Evolutionary conservation across 176 grass and related monocot species (phyloP).

Genomic region (Urochloa ruziziensis): DNA sequence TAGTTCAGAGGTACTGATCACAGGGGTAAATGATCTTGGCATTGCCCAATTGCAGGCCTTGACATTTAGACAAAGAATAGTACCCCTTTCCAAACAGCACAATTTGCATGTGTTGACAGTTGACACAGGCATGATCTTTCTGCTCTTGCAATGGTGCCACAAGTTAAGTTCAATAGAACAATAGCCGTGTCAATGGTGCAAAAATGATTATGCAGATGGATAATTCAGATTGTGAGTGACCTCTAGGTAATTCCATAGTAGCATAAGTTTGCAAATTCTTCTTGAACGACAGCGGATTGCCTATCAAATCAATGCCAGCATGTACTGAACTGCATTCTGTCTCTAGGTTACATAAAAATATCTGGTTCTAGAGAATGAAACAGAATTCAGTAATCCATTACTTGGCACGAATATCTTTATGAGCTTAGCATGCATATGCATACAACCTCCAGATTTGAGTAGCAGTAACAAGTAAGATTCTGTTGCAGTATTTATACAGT

Average conservation of each 20-base stretch:
- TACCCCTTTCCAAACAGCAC: too few relatives aligned
- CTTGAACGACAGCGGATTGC: not conserved
- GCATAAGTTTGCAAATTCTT: not conserved
- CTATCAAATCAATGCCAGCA: not conserved
- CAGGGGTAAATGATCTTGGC: not conserved
- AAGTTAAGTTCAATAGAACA: too few relatives aligned
- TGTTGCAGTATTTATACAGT: conserved; percentile 60
- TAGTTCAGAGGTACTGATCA: not conserved
- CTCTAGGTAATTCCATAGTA: too few relatives aligned
- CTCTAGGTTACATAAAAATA: not conserved
- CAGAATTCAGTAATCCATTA: not conserved
- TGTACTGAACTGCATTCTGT: not conserved
- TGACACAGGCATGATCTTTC: too few relatives aligned
- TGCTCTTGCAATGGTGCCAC: too few relatives aligned
- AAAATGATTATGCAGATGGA: too few relatives aligned
- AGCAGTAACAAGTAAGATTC: not conserved
- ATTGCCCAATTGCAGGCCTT: not conserved
- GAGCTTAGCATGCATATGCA: not conserved
- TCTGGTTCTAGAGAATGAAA: not conserved
- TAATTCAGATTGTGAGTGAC: too few relatives aligned
- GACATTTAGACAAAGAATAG: not conserved
- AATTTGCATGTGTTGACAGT: too few relatives aligned
- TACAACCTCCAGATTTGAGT: not conserved
- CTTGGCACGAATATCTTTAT: not conserved
- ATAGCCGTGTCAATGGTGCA: too few relatives aligned